Base-by-base conservation (phyloP, 495 filamentous ascomycete species). In the Letharia columbiana region DNA sequence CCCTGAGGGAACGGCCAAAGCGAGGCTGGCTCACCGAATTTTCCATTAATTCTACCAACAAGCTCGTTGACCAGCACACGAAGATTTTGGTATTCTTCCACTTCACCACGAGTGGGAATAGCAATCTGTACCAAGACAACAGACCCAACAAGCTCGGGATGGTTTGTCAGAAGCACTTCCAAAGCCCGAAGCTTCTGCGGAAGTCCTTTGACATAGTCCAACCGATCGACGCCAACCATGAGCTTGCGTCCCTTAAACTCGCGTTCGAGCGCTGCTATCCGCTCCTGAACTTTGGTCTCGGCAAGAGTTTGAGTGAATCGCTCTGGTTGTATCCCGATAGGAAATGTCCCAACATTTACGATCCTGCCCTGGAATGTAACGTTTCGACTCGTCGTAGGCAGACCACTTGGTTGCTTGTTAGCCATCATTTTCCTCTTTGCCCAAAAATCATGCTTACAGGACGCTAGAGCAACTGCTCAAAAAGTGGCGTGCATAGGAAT, bases 121-220 rank as follows among this genome's bases (percentile, higher is more conserved):
- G 93, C 93, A 11, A 98, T 91, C 75, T 96, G 93, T 23, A 98
- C 91, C 10, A 98, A 82, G 20, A 95, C 89, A 13, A 96, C 89
- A 73, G 93, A 95, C 57, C 91, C 90, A 60, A 92, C 87, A 84
- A 91, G 88, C 74, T 96, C 92, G 4, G 92, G 93, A 65, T 98
- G 89, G 65, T 96, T 89, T 18, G 89, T 90, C 44, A 98, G 80
- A 76, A 98, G 96, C 18, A 90, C 84, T 72, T 96, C 91, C 28
- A 95, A 87, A 0, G 91, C 91, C 69, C 96, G 91, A 23, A 98
- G 80, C 73, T 98, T 98, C 75, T 96, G 91, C 0, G 90, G 89
- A n/a, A 98, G 86, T 41, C 92, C 93, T 72, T 98, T 98, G 82
- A 96, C 95, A 72, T 96, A 93, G 73, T 98, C 93, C 54, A 98